These are phyloP conservation scores for Plasmodium vivax DNA, from an alignment of 169 alveolate genomes.

Conservation along the genomic window DNA sequence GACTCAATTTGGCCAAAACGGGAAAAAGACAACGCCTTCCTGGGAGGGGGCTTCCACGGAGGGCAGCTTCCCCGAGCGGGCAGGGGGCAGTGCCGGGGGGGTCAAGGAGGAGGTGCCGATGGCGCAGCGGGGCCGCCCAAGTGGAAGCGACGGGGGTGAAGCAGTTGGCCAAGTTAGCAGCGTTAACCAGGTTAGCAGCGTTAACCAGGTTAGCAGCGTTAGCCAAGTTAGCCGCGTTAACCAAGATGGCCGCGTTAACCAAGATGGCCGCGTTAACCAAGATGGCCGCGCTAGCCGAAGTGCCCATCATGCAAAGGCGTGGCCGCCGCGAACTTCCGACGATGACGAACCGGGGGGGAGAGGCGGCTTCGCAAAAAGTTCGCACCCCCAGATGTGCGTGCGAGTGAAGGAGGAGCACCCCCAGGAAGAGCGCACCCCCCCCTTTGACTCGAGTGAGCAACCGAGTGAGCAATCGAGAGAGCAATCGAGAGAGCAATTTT, in stretches of 20 bases:
- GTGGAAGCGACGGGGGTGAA: neutral
- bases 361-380: neutral
- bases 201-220: neutral
- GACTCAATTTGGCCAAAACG: neutral
- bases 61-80: neutral
- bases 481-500: too few relatives aligned
- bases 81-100: neutral
- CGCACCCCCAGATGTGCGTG: neutral
- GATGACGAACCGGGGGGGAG: neutral
- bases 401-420: neutral
- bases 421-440: neutral
- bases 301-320: neutral
- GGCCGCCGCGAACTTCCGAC: neutral
- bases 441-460: neutral
- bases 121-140: neutral
- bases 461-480: too few relatives aligned
- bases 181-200: too few relatives aligned
- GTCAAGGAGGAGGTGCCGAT: neutral
- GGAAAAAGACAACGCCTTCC: neutral
- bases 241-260: too few relatives aligned
- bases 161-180: neutral
- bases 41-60: neutral
- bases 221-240: neutral
- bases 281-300: neutral
- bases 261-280: too few relatives aligned